Percentiles rank a stretch among this genome's conserved stretches.
These are phyloP conservation scores for Buxus sempervirens DNA, from an alignment of 164 flowering plant species.

Conservation along the genomic window DNA sequence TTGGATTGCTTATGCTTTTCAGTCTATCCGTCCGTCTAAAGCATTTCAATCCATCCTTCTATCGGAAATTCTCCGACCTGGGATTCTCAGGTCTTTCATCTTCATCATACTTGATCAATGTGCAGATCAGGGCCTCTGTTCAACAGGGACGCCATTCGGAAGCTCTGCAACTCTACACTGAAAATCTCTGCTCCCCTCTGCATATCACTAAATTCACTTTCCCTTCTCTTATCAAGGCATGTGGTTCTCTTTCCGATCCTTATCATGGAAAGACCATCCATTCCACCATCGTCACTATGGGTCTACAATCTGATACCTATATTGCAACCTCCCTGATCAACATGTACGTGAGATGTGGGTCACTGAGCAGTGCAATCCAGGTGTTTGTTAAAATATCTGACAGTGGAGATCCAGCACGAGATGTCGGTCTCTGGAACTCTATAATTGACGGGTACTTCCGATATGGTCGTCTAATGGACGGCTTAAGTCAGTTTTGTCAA, in stretches of 20 bases:
- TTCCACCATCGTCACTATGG: conserved; percentile 33
- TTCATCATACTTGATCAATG: conserved; percentile 5
- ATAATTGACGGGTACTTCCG: conserved; percentile 51
- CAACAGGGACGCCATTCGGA: conserved; percentile 31
- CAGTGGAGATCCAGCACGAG: conserved; percentile 20
- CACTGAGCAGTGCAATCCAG: conserved; percentile 32
- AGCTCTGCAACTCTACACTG: conserved; percentile 36
- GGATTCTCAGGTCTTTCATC: not conserved
- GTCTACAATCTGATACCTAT: conserved; percentile 44
- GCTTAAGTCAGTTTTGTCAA: conserved; percentile 34
- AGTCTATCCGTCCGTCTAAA: not conserved
- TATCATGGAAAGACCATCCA: conserved; percentile 44
- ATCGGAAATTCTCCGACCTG: conserved; percentile 5
- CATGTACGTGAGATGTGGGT: conserved; percentile 60
- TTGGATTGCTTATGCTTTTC: conserved; percentile 7
- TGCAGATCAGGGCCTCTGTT: conserved; percentile 32
- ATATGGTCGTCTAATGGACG: conserved; percentile 32
- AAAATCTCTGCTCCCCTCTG: conserved; percentile 6
- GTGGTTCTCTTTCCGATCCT: conserved; percentile 35
- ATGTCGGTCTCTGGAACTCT: conserved; percentile 62
- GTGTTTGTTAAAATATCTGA: conserved; percentile 47
- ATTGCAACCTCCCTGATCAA: conserved; percentile 46
- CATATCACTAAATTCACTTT: conserved; percentile 30
- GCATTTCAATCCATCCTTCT: not conserved
- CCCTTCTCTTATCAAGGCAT: conserved; percentile 64